phyloP scores from a whole-genome alignment of 176 grass and related monocot genomes.

The Tuctoria greenei region DNA sequence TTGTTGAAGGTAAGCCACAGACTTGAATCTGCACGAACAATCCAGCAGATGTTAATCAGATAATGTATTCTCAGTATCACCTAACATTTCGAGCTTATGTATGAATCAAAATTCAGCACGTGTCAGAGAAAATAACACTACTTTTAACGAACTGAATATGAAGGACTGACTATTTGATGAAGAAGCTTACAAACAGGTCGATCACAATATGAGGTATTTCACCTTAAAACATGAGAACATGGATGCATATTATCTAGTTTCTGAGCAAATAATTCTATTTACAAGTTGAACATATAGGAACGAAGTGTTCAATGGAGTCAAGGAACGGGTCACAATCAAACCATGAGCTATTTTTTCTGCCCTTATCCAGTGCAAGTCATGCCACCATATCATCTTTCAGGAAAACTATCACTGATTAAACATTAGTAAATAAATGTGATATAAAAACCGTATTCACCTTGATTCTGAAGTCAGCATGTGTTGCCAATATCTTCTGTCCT shows the following conservation, averaged over 20 bases:
- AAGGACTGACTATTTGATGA: background rate
- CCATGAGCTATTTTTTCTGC: background rate
- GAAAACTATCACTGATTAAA: constrained; percentile 19
- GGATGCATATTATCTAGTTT: background rate
- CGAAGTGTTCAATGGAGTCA: background rate
- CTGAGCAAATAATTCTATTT: background rate
- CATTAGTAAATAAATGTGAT: background rate
- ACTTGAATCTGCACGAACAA: constrained; percentile 61
- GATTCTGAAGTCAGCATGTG: constrained; percentile 82
- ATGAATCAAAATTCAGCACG: background rate
- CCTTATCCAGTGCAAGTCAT: constrained; percentile 9
- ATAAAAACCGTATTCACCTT: constrained; percentile 41
- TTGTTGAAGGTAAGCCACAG: constrained; percentile 85
- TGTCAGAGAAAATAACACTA: background rate
- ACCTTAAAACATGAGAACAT: background rate
- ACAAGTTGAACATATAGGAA: background rate
- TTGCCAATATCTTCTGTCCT: constrained; percentile 87
- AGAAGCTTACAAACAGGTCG: background rate
- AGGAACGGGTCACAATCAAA: constrained; percentile 28
- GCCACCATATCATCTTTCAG: background rate
- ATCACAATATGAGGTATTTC: background rate
- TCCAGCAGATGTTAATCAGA: background rate
- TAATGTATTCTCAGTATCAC: background rate
- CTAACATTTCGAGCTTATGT: background rate
- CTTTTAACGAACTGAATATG: background rate